These are phyloP conservation scores for Beauveria bassiana DNA, from an alignment of 2,329 filamentous ascomycete species.

Conservation along the genomic window DNA sequence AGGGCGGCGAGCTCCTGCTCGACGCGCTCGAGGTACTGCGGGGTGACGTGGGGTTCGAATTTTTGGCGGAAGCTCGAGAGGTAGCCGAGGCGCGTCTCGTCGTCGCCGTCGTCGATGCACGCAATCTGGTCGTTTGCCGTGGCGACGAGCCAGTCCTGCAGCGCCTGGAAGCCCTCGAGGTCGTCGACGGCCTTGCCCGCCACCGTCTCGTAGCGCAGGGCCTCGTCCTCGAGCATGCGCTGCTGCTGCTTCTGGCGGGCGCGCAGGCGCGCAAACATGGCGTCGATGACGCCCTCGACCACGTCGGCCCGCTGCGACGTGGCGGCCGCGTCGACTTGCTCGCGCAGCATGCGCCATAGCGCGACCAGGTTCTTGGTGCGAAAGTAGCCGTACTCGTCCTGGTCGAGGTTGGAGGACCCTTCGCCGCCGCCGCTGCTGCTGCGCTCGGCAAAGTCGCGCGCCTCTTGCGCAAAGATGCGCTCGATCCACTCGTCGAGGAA, in stretches of 20 bases:
- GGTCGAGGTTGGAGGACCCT: constrained; percentile 62
- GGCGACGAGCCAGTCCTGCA: constrained; percentile 94
- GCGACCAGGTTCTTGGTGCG: constrained; percentile 87
- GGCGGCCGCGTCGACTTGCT: constrained; percentile 79
- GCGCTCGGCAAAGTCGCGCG: constrained; percentile 70
- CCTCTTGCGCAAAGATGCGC: constrained; percentile 77
- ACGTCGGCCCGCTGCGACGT: constrained; percentile 84
- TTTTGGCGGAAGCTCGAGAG: constrained; percentile 79
- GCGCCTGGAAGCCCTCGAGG: constrained; percentile 62
- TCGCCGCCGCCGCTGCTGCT: constrained; percentile 40
- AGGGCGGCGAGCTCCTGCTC: constrained; percentile 65
- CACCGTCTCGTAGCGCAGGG: constrained; percentile 56
- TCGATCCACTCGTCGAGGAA: constrained; percentile 98
- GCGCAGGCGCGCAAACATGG: constrained; percentile 86
- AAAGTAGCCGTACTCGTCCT: constrained; percentile 83
- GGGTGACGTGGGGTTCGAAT: constrained; percentile 71
- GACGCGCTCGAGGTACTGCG: constrained; percentile 69
- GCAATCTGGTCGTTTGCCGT: constrained; percentile 98
- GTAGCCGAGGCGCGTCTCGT: constrained; percentile 68
- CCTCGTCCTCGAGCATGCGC: constrained; percentile 79
- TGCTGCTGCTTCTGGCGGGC: constrained; percentile 80
- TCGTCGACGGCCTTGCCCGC: constrained; percentile 37
- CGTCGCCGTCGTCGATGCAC: constrained; percentile 88
- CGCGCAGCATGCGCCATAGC: constrained; percentile 94
- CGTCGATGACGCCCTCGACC: constrained; percentile 88